Evolutionary conservation across 306 rosid species (phyloP).

Genomic region (Trichosanthes cucumerina): DNA sequence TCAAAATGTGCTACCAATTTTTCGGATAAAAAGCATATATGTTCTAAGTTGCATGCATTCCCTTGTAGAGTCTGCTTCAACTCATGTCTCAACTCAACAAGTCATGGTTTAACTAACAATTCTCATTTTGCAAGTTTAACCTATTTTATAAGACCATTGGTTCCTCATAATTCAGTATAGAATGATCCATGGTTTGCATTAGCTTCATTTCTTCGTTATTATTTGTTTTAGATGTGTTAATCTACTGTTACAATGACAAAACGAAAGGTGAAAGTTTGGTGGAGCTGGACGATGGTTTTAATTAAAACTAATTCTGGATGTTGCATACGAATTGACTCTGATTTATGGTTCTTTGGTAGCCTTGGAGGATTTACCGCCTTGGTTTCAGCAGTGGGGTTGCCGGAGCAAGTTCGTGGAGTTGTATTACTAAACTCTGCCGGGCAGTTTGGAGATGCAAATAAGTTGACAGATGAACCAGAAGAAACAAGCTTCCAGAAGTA

Average conservation of each 20-base stretch:
- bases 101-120: not conserved
- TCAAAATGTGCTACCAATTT: not conserved
- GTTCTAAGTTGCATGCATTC: not conserved
- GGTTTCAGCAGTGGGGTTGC: slow-evolving; percentile 68
- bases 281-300: not conserved
- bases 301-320: not conserved
- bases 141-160: not conserved
- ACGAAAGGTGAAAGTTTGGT: not conserved
- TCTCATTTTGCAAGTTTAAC: not conserved
- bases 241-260: not conserved
- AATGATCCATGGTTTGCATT: not conserved
- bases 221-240: not conserved
- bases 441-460: slow-evolving; percentile 60
- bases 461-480: slow-evolving; percentile 32
- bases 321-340: not conserved
- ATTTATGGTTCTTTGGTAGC: slow-evolving; percentile 37
- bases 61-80: not conserved
- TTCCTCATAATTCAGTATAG: not conserved
- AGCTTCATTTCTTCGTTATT: not conserved
- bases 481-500: slow-evolving; percentile 53
- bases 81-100: not conserved
- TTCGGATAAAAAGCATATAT: not conserved
- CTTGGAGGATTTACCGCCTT: slow-evolving; percentile 94
- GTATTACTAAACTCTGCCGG: slow-evolving; percentile 83
- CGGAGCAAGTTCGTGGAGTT: slow-evolving; percentile 64